Base-by-base conservation (phyloP, 2,329 filamentous ascomycete species). In the Paraphaeosphaeria minitans region DNA sequence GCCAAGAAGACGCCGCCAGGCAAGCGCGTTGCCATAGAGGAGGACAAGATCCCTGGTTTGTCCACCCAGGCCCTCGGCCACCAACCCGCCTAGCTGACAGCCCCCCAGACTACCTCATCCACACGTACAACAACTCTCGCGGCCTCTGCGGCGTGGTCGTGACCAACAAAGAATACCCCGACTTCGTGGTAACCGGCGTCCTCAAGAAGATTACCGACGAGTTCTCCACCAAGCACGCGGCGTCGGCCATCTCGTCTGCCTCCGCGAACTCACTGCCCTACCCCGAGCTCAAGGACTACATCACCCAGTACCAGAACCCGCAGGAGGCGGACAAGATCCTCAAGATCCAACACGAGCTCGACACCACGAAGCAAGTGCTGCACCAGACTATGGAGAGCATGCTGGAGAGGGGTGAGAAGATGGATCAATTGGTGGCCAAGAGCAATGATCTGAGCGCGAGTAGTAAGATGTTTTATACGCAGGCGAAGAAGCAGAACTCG, bases 401-500 rank as follows among this genome's bases (percentile, higher is more conserved):
- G 49, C 78, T 97, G 72, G 89, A 97, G 82, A 86, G 95, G 62
- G 95, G 93, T 43, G 93, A 98, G 86, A 98, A 97, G 85, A 92
- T 99, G 67, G 94, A 98, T 74, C 91, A 90, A 70, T 80, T 99
- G 68, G 94, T 98, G 47, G 89, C 89, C 64, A 98, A 98, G 87
- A 96, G 92, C 72, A 92, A 97, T 70, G 92, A 89, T 13, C 79
- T 99, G 72, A 96, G 92, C 79, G 86, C 87, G 51, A 91, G 95
- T 83, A 97, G 92, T 81, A 98, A 97, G 85, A 94, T 96, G 90
- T 99, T 99, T 78, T 98, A 98, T 78, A 92, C 84, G 43, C 84
- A 85, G 77, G 84, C 84, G 24, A 86, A 86, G 78, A 86, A 86
- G 76, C 84, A 86, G 73, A 87, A 87, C 70, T 84, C 82, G 22